Evolutionary conservation across 805 yeast genomes (phyloP), one percentile per base, ranked within the genome.

Genomic region (Candida vaughaniae): DNA sequence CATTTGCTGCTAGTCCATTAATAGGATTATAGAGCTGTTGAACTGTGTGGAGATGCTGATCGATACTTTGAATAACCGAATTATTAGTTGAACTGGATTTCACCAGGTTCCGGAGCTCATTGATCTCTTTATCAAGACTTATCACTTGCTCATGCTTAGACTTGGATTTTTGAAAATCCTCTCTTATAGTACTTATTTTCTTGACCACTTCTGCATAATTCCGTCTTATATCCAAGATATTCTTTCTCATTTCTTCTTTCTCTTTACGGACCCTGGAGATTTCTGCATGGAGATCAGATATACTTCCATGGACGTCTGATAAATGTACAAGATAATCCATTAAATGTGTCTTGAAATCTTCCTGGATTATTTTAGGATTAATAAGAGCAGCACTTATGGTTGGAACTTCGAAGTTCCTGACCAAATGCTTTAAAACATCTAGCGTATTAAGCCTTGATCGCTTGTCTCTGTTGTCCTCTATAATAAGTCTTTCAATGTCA

Each of bases 381-480:
- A 57, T 34, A 9, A 35, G 41, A 4, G 34, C 12, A 11, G 33
- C 40, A 16, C 49, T 48, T 11, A 33, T 31, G 2, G 15, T 22
- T 3, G 42, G 45, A 4, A 68, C 64, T n/a, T 50, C 47, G 36
- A 56, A 62, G 16, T 53, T 48, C 14, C 47, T 46, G 7, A 66
- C 56, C 20, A 63, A 48, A 33, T 60, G 64, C 32, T 52, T 57
- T 11, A 68, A 43, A 12, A 66, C 71, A 42, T 68, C 73, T 3
- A 67, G 33, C 1, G 69, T 62, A 36, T 57, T 60, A 33, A 66
- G 29, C 25, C 52, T 54, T 28, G 48, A 42, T 17, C 67, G 38
- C 28, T 52, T 55, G 31, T 53, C 60, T 8, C 54, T 42, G 3
- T 46, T 49, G 3, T 38, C 39, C 7, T 48, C 53, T 3, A 50